These are phyloP conservation scores for Xerocomus nothofagi DNA, from an alignment of 1,284 basidiomycete genomes.

Conservation along the genomic window DNA sequence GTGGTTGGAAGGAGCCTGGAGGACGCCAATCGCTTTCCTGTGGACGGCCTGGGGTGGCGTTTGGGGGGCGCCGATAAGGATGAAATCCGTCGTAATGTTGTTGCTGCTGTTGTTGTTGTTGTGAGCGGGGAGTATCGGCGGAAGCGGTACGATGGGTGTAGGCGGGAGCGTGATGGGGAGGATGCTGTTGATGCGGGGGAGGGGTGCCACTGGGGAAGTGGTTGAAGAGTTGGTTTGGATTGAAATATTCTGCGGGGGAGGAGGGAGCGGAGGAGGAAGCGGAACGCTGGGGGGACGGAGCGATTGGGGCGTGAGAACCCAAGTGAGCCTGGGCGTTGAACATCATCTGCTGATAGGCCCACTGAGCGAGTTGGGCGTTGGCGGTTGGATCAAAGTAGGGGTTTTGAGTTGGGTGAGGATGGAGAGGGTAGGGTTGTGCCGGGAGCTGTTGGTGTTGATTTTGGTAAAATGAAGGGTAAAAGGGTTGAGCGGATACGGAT, in stretches of 20 bases:
- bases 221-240: conserved; percentile 58
- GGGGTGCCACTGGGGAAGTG: conserved; percentile 70
- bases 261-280: conserved; percentile 35
- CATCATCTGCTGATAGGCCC: conserved; percentile 88
- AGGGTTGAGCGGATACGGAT: conserved; percentile 59
- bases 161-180: conserved; percentile 39
- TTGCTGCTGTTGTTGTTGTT: conserved; percentile 41
- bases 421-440: conserved; percentile 40
- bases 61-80: conserved; percentile 72
- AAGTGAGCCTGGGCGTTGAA: conserved; percentile 48
- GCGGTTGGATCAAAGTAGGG: conserved; percentile 66
- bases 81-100: conserved; percentile 61
- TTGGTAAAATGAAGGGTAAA: conserved; percentile 74
- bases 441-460: conserved; percentile 56
- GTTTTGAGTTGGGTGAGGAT: conserved; percentile 47
- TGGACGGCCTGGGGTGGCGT: conserved; percentile 37
- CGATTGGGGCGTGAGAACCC: conserved; percentile 38
- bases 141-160: conserved; percentile 36
- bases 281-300: conserved; percentile 35
- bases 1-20: conserved; percentile 51
- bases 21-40: conserved; percentile 49
- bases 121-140: conserved; percentile 28
- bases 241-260: conserved; percentile 51
- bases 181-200: conserved; percentile 55
- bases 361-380: conserved; percentile 76